These are phyloP conservation scores for Coniochaeta ligniaria DNA, from an alignment of 2,329 filamentous ascomycete genomes.

Conservation along the genomic window DNA sequence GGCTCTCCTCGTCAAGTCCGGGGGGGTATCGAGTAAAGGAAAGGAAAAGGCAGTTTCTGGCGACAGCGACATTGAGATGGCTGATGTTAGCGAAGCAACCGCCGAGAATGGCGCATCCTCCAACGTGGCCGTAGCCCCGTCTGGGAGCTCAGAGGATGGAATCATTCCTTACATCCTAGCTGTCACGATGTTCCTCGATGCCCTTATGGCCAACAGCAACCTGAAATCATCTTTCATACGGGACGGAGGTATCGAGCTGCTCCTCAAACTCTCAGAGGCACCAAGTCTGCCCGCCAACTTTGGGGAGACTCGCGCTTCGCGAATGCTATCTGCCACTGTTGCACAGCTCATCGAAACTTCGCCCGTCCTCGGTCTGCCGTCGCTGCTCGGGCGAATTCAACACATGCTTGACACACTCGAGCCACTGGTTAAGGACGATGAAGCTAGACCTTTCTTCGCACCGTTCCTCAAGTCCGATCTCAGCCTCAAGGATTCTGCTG, in stretches of 20 bases:
- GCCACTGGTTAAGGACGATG: slow-evolving; percentile 50
- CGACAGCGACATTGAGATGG: slow-evolving; percentile 58
- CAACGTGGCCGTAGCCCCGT: slow-evolving; percentile 10
- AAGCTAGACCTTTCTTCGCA: slow-evolving; percentile 61
- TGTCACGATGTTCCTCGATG: slow-evolving; percentile 64
- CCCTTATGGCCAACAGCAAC: slow-evolving; percentile 65
- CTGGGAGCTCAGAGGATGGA: slow-evolving; percentile 18
- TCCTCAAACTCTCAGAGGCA: slow-evolving; percentile 77
- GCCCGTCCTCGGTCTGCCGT: slow-evolving; percentile 73
- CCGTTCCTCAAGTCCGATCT: slow-evolving; percentile 49
- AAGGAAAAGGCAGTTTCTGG: slow-evolving; percentile 28
- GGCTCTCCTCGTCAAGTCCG: slow-evolving; percentile 20
- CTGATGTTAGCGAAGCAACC: slow-evolving; percentile 33
- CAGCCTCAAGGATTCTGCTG: slow-evolving; percentile 24
- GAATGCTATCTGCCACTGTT: slow-evolving; percentile 66
- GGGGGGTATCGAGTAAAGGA: slow-evolving; percentile 24
- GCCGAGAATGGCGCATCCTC: slow-evolving; percentile 15
- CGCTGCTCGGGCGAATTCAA: slow-evolving; percentile 69
- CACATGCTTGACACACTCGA: slow-evolving; percentile 60
- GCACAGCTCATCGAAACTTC: slow-evolving; percentile 74
- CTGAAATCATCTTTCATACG: slow-evolving; percentile 71
- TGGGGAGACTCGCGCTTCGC: slow-evolving; percentile 58
- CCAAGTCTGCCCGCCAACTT: slow-evolving; percentile 73
- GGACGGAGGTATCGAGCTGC: slow-evolving; percentile 70
- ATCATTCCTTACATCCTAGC: slow-evolving; percentile 68